Evolutionary conservation across 192 early-diverging fungal species (phyloP).

Genomic region (Coemansia sp.): DNA sequence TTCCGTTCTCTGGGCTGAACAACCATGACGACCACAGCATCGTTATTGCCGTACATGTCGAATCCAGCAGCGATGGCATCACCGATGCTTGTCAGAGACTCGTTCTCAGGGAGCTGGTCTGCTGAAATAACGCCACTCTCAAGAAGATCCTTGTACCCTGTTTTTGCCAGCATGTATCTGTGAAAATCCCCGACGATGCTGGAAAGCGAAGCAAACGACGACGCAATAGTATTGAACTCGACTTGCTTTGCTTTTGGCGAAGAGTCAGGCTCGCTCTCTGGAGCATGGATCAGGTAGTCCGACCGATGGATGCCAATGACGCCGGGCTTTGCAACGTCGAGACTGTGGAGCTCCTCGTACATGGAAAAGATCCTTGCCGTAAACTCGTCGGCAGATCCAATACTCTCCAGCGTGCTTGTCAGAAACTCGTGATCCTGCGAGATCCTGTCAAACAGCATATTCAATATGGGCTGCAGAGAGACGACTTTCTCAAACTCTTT

Average conservation of each 20-base stretch:
- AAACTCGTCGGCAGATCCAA: slow-evolving; percentile 81
- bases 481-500: slow-evolving; percentile 72
- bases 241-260: slow-evolving; percentile 75
- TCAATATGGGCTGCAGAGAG: slow-evolving; percentile 77
- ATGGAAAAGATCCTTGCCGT: slow-evolving; percentile 74
- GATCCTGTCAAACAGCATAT: slow-evolving; percentile 78
- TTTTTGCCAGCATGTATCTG: slow-evolving; percentile 37
- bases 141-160: slow-evolving; percentile 33
- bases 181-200: slow-evolving; percentile 77
- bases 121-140: slow-evolving; percentile 7
- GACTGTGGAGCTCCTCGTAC: slow-evolving; percentile 64
- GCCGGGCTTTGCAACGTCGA: slow-evolving; percentile 52
- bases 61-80: slow-evolving; percentile 75
- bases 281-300: slow-evolving; percentile 87
- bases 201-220: slow-evolving; percentile 87
- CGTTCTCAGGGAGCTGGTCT: slow-evolving; percentile 65
- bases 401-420: slow-evolving; percentile 39
- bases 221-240: slow-evolving; percentile 94
- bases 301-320: slow-evolving; percentile 88
- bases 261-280: slow-evolving; percentile 33
- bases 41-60: slow-evolving; percentile 35
- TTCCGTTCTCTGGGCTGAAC: slow-evolving; percentile 94
- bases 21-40: slow-evolving; percentile 81
- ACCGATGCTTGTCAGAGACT: slow-evolving; percentile 70
- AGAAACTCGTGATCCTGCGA: slow-evolving; percentile 79